Evolutionary conservation across 2,329 filamentous ascomycete species (phyloP).

Genomic region (Fusarium anguioides): DNA sequence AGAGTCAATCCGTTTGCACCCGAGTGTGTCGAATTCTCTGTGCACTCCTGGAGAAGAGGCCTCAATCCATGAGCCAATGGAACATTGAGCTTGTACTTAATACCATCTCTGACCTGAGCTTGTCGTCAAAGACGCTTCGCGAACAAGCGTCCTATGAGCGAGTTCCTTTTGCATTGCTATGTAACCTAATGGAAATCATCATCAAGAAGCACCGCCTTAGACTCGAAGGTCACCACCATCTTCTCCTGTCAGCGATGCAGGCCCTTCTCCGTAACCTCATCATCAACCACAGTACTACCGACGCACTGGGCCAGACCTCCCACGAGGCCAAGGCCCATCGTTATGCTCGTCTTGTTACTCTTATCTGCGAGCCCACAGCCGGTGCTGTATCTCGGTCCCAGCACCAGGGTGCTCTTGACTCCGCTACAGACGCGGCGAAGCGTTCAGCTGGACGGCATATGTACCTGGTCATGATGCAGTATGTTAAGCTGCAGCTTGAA

Average conservation of each 20-base stretch:
- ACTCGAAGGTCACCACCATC: slow-evolving; percentile 70
- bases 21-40: slow-evolving; percentile 56
- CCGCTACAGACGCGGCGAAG: slow-evolving; percentile 70
- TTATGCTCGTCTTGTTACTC: slow-evolving; percentile 66
- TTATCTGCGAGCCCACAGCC: slow-evolving; percentile 69
- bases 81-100: slow-evolving; percentile 66
- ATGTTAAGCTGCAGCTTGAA: slow-evolving; percentile 71
- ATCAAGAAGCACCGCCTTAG: slow-evolving; percentile 70
- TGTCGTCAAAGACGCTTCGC: slow-evolving; percentile 39
- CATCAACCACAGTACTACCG: slow-evolving; percentile 41
- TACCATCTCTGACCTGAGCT: slow-evolving; percentile 54
- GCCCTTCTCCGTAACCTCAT: slow-evolving; percentile 66
- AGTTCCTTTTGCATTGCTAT: slow-evolving; percentile 59
- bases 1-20: slow-evolving; percentile 49
- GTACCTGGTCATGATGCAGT: slow-evolving; percentile 68
- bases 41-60: slow-evolving; percentile 62
- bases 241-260: slow-evolving; percentile 66
- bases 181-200: slow-evolving; percentile 65
- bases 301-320: slow-evolving; percentile 40
- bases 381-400: slow-evolving; percentile 63
- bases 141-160: slow-evolving; percentile 45
- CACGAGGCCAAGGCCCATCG: slow-evolving; percentile 60
- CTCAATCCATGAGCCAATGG: slow-evolving; percentile 66
- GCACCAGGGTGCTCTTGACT: slow-evolving; percentile 62
- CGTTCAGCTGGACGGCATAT: slow-evolving; percentile 71